Base-by-base conservation (phyloP, 495 filamentous ascomycete genomes). In the Collariella sp. region DNA sequence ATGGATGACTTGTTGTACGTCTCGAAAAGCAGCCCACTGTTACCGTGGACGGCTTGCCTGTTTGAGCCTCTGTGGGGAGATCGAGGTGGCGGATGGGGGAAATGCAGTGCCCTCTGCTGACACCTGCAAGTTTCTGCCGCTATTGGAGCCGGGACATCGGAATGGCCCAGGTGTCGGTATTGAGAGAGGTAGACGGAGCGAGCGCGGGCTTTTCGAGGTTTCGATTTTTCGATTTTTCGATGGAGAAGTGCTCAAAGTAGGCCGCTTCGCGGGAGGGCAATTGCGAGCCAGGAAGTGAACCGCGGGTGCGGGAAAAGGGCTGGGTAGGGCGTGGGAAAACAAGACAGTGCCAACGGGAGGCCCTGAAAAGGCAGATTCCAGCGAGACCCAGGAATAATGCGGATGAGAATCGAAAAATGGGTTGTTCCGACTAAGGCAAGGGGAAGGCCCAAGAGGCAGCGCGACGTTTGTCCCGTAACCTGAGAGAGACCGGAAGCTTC, bases 21-120 rank as follows among this genome's bases (percentile, higher is more conserved):
- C 67, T 66, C 59, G 50, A 48, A 59, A 55, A 70, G 69, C 68
- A 69, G 70, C 63, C 72, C 75, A 75, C 74, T 78, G 42, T 73
- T 67, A 79, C 75, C 75, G 73, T 70, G 75, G 66, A 63, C 67
- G 58, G 56, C 59, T 56, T 66, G 56, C 62, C 48, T 59, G 47
- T 29, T 63, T 43, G 57, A 61, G 55, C 65, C 62, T 46, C 54
- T 29, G 57, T 48, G 50, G 50, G 44, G 47, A 20, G n/a, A 33
- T 38, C 34, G 36, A 49, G 31, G 24, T 34, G 46, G 19, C 49
- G 33, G 59, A 56, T 54, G 52, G 46, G 46, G 52, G 57, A 13
- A 38, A 36, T 19, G 59, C 46, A 67, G 64, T 62, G 64, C 15
- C 59, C 65, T 65, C 60, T 38, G 49, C 46, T 61, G 66, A 60